phyloP scores from a whole-genome alignment of 2,329 filamentous ascomycete genomes.

The Aspergillus udagawae region DNA sequence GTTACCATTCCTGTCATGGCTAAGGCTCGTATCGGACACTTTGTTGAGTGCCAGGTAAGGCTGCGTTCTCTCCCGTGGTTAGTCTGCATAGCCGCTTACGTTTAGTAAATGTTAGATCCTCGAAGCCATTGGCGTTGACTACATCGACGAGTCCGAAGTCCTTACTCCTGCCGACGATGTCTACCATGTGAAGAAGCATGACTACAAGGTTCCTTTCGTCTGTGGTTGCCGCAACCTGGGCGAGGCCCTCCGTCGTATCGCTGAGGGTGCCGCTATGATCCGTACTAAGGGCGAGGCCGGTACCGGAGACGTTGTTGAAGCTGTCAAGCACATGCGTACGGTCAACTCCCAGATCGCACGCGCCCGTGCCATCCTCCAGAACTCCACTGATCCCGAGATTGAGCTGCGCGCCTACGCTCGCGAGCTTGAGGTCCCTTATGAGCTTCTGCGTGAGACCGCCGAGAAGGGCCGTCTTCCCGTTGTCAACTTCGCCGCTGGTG shows the following conservation, averaged over 20 bases:
- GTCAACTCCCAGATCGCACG: conserved; percentile 77
- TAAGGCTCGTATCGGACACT: conserved; percentile 95
- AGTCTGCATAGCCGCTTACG: conserved; percentile 2
- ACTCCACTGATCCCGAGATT: conserved; percentile 51
- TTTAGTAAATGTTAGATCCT: conserved; percentile 62
- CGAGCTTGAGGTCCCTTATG: conserved; percentile 73
- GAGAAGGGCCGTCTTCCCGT: conserved; percentile 85
- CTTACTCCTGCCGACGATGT: conserved; percentile 88
- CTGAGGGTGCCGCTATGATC: conserved; percentile 97
- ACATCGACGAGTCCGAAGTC: conserved; percentile 97
- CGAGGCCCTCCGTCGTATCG: conserved; percentile 85
- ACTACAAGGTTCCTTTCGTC: conserved; percentile 83
- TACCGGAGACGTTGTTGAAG: conserved; percentile 94
- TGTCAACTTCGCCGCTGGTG: conserved; percentile 97
- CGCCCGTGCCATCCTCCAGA: conserved; percentile 55
- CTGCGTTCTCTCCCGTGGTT: neutral
- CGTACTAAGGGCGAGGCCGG: conserved; percentile 97
- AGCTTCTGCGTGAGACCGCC: conserved; percentile 79
- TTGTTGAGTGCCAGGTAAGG: conserved; percentile 83
- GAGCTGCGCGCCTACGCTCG: conserved; percentile 77
- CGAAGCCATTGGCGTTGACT: conserved; percentile 90
- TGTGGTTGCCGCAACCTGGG: conserved; percentile 93
- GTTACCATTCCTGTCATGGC: conserved; percentile 99
- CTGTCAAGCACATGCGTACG: conserved; percentile 91
- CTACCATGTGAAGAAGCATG: conserved; percentile 86